Conservation (phyloP, 371 early-diverging fungal genomes). For the Amoeboaphelidium protococcarum region DNA sequence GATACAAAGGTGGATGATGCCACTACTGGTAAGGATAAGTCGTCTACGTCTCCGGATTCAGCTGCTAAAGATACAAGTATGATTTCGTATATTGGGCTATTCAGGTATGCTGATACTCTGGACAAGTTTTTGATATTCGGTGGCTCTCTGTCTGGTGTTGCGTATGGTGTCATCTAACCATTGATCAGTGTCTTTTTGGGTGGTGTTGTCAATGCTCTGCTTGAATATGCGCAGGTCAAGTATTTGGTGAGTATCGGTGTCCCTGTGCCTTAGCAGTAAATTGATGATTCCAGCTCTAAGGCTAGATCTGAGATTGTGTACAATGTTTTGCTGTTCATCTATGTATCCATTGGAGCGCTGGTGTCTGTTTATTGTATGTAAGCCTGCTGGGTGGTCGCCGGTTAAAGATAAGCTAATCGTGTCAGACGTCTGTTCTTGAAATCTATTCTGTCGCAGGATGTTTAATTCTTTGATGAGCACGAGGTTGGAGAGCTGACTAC, state of each 20-base stretch:
- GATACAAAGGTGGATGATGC: no score
- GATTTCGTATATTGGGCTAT: not conserved
- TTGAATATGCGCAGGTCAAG: not conserved
- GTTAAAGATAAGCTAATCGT: slow-evolving; percentile 9
- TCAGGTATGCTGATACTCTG: not conserved
- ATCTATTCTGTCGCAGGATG: slow-evolving; percentile 27
- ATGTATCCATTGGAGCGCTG: not conserved
- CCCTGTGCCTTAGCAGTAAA: not conserved
- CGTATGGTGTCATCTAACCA: not conserved
- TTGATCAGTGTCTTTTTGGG: not conserved
- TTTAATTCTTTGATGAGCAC: slow-evolving; percentile 43
- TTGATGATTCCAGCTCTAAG: not conserved
- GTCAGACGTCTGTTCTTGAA: slow-evolving; percentile 22
- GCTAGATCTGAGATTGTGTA: not conserved
- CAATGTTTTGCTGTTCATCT: not conserved
- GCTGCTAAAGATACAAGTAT: no score
- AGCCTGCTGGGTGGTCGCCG: not conserved
- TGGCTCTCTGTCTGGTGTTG: not conserved
- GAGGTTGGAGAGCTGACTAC: slow-evolving; percentile 48
- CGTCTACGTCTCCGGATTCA: no score
- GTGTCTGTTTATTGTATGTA: not conserved
- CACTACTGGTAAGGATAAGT: no score
- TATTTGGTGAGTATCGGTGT: not conserved
- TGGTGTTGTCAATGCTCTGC: not conserved
- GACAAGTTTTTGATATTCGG: not conserved